Conservation (phyloP, 176 grass and related monocot species). For the Rhynchospora breviuscula region DNA sequence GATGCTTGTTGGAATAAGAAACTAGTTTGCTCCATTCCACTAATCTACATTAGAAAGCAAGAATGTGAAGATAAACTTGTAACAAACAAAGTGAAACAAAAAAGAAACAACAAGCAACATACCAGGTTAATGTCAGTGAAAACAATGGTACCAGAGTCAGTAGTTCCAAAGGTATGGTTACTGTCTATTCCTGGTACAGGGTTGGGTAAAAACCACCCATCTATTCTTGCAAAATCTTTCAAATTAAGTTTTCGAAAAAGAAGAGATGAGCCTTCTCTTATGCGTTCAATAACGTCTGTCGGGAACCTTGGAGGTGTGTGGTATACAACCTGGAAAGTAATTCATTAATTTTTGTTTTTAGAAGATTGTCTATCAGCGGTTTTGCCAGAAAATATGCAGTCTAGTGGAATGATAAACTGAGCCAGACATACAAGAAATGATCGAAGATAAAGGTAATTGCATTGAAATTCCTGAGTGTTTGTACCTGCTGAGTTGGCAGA, state of each 20-base stretch:
- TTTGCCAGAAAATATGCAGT: background rate
- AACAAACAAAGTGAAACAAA: background rate
- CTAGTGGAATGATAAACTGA: background rate
- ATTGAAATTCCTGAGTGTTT: background rate
- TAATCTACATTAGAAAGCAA: slow-evolving; percentile 51
- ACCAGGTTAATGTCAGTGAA: slow-evolving; percentile 98
- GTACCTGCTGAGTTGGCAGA: slow-evolving; percentile 85
- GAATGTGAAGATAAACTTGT: background rate
- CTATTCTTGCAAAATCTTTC: slow-evolving; percentile 83
- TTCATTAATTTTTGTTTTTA: background rate
- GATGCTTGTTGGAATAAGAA: slow-evolving; percentile 99
- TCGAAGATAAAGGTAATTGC: background rate
- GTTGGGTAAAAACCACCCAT: slow-evolving; percentile 89
- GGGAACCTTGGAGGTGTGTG: slow-evolving; percentile 90
- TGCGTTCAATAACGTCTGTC: slow-evolving; percentile 62
- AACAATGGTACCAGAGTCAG: slow-evolving; percentile 57
- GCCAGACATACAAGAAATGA: background rate
- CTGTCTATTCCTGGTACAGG: slow-evolving; percentile 36
- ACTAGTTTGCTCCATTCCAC: slow-evolving; percentile 98
- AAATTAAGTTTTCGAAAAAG: slow-evolving; percentile 60
- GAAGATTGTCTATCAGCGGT: background rate
- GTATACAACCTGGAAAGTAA: slow-evolving; percentile 65
- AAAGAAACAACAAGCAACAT: slow-evolving; percentile 14
- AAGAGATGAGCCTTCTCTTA: slow-evolving; percentile 70
- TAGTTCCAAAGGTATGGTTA: slow-evolving; percentile 48